Evolutionary conservation across 192 early-diverging fungal species (phyloP), one percentile per base, ranked within the genome.

Genomic region (Phycomyces nitens): DNA sequence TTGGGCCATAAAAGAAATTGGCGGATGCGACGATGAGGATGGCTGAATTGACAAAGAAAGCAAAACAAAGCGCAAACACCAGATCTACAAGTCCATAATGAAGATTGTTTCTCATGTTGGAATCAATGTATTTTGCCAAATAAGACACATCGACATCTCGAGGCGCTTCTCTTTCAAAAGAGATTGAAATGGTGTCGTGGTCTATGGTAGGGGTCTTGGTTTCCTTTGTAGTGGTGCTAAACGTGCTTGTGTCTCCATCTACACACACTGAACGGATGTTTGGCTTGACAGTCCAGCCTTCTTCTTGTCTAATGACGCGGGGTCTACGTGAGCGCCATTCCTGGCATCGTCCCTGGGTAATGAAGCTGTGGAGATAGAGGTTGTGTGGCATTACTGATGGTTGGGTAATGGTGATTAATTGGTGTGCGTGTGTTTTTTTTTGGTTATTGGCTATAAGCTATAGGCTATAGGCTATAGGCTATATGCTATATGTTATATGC

Each of bases 21-120:
- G 92, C 83, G 6, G 83, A 75, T 11, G 91, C 78, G 58, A 94
- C 89, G 50, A 91, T 91, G 38, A 94, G 71, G 47, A 94, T 94
- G 5, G 91, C 81, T 14, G 81, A 80, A 62, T 94, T 92, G 51
- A 94, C 86, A 68, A 88, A 81, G 27, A 92, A 65, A 0, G 91
- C 89, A 71, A 90, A 84, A 0, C 73, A 76, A 15, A 94, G 68
- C 2, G 92, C 89, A 1, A 91, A 58, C 8, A 79, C 75, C 7
- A 84, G 82, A 67, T 94, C 92, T 41, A 85, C 54, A 67, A 81
- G 74, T 0, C 86, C 80, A 72, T 88, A 83, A 20, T 62, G 54
- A 3, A 73, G 50, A 38, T 73, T 66, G 7, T 20, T 53, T 10
- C 58, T 63, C 27, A 73, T 44, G 18, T 29, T 24, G 11, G 6